Evolutionary conservation across 768 basidiomycete species (phyloP).

Genomic region (Pilatotrama ljubarskyi): DNA sequence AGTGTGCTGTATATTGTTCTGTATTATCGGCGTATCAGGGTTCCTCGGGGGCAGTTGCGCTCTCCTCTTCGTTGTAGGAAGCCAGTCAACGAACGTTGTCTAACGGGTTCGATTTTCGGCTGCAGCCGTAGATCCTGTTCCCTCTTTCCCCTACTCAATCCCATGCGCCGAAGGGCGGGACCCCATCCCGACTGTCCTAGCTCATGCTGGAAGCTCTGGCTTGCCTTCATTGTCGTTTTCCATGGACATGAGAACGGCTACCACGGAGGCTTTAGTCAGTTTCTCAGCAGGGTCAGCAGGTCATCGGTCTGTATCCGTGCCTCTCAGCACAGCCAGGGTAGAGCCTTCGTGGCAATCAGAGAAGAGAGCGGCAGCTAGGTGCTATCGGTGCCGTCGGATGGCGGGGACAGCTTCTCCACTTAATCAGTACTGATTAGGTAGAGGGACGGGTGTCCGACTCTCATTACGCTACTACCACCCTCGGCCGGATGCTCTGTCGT

Average conservation of each 20-base stretch:
- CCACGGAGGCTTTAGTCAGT: constrained; percentile 6
- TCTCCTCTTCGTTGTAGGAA: background rate
- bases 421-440: constrained; percentile 1
- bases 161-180: no score
- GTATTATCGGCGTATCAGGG: no score
- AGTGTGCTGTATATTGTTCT: background rate
- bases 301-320: background rate
- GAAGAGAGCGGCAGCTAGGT: background rate
- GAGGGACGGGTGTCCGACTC: background rate
- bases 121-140: no score
- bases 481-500: background rate
- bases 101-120: no score
- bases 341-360: background rate
- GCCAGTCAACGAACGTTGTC: no score
- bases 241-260: constrained; percentile 14
- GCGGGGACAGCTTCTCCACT: background rate
- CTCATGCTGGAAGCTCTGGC: background rate
- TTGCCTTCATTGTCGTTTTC: background rate
- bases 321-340: background rate
- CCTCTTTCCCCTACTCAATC: no score
- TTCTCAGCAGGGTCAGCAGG: constrained; percentile 17
- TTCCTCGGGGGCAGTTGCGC: background rate
- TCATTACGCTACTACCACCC: background rate
- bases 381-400: constrained; percentile 5
- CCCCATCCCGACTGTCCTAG: no score